Evolutionary conservation across 2,329 filamentous ascomycete species (phyloP).

Genomic region (Fusarium succisae): DNA sequence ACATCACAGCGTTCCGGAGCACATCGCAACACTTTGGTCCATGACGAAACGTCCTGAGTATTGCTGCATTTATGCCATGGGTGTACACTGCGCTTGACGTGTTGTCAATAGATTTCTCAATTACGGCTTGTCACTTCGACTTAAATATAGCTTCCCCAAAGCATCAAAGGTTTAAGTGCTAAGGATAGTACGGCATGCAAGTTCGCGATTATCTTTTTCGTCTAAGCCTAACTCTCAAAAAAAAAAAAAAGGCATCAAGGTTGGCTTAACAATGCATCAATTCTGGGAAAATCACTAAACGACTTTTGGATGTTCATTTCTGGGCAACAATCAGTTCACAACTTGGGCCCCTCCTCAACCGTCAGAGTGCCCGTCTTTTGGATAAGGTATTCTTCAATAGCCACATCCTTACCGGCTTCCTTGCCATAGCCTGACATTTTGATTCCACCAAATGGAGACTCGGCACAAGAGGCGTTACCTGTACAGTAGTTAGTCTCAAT

Average conservation of each 20-base stretch:
- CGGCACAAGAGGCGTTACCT: conserved; percentile 45
- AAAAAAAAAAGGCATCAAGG: rapidly evolving
- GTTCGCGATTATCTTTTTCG: no score
- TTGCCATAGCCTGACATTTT: conserved; percentile 29
- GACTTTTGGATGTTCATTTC: no score
- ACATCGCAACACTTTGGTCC: no score
- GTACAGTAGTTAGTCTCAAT: rapidly evolving
- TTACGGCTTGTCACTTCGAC: no score
- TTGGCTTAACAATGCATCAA: background rate
- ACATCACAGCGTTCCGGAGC: no score
- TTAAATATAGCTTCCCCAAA: rapidly evolving
- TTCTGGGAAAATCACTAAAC: no score
- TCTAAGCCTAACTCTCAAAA: background rate
- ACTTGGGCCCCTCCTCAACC: background rate
- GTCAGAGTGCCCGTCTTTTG: conserved; percentile 47
- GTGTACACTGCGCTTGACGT: no score
- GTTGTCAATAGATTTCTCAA: no score
- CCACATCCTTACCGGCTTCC: conserved; percentile 53
- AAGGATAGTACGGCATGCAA: no score
- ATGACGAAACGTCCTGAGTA: no score
- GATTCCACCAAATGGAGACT: conserved; percentile 47
- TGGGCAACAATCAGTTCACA: background rate
- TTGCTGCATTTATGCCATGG: no score
- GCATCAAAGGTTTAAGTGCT: no score
- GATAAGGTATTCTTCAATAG: conserved; percentile 54